Evolutionary conservation across 805 yeast genomes (phyloP), one percentile per base, ranked within the genome.

Genomic region (Myxozyma mucilagina): DNA sequence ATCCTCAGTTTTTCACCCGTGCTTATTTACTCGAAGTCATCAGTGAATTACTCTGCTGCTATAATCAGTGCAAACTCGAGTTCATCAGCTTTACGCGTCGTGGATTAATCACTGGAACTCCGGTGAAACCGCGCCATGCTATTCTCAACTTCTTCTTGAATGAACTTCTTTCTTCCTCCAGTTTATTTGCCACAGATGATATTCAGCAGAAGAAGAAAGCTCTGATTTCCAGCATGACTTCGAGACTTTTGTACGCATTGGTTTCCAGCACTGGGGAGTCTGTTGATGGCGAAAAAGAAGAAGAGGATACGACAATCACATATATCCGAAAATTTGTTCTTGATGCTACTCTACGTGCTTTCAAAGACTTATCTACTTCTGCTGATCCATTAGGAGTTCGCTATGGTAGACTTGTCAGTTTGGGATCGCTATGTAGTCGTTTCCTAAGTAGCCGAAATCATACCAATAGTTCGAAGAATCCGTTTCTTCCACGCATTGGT

Each of bases 31-130:
- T 92, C 43, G 89, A 85, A 66, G 74, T 84, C 0, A 73, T 91
- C 43, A 80, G 85, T 0, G 97, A 92, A 67, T 74, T 90, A 7
- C 73, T 92, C 7, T 82, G 86, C 1, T 88, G 97, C 1, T 92
- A 91, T 71, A 87, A 86, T 63, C 86, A 85, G 63, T 83, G 91
- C 53, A 92, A 92, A 71, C 79, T 88, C 53, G 97, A 91, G 68
- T 87, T 92, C 68, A 75, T 91, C 59, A 85, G 93, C 0, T 92
- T 83, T 67, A 84, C 93, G 1, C 87, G 85, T 10, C 62, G 66
- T 16, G 64, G 49, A 7, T 54, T 16, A 7, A 36, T 53, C 2
- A 13, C 42, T 14, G 47, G 42, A 34, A 65, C 67, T 6, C 67
- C 71, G 13, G 57, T 64, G 10, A 89, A 86, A 68, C 96, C 96